Conservation (phyloP, 768 basidiomycete species). For the Suillus tomentosus region DNA sequence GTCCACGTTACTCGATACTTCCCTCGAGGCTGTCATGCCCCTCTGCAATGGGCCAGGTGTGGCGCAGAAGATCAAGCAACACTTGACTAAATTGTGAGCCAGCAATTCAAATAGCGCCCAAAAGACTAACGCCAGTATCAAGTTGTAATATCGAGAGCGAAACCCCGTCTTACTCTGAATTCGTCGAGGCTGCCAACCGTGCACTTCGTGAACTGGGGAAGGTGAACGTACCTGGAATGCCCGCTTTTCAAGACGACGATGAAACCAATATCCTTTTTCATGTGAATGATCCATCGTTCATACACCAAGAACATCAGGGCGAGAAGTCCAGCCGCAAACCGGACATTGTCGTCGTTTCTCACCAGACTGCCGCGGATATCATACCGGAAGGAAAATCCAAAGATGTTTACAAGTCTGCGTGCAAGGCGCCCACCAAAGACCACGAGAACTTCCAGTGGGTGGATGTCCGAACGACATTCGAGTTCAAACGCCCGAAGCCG, state of each 20-base stretch:
- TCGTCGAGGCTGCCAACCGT: background rate
- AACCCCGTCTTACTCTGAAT: background rate
- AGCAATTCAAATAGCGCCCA: background rate
- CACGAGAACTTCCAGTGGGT: background rate
- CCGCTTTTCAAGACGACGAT: background rate
- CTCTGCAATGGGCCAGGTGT: background rate
- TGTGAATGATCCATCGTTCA: background rate
- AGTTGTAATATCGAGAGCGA: background rate
- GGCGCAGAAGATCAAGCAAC: background rate
- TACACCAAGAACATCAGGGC: constrained; percentile 2
- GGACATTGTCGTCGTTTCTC: constrained; percentile 4
- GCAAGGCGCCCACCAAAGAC: background rate
- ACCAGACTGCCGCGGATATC: background rate
- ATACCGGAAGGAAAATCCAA: background rate
- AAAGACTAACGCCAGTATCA: background rate
- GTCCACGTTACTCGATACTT: background rate
- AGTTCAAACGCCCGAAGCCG: background rate
- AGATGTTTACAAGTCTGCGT: background rate
- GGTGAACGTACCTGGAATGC: background rate
- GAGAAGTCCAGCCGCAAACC: constrained; percentile 1
- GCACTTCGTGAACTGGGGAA: background rate
- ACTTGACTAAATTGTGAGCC: constrained; percentile 1
- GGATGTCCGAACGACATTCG: background rate
- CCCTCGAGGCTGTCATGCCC: constrained; percentile 2
- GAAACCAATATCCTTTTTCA: background rate